These are phyloP conservation scores for Cadophora sp. DNA, from an alignment of 2,329 filamentous ascomycete species.

Conservation along the genomic window DNA sequence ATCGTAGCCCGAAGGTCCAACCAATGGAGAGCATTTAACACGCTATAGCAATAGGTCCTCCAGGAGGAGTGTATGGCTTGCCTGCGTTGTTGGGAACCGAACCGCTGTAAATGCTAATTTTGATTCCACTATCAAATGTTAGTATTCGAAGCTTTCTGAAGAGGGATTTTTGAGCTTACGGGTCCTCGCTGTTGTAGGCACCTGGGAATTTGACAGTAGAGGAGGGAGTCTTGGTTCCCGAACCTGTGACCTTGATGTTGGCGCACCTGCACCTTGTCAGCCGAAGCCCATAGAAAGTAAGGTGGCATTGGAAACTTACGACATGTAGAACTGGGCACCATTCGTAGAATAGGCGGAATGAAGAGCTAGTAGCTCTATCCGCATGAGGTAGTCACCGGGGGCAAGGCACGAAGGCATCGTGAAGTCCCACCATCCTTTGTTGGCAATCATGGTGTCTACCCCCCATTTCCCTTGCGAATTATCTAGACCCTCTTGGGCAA, in stretches of 20 bases:
- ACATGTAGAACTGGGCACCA: slow-evolving; percentile 36
- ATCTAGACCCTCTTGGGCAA: slow-evolving; percentile 49
- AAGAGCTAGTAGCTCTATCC: slow-evolving; percentile 58
- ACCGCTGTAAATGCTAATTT: slow-evolving; percentile 47
- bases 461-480: slow-evolving; percentile 35
- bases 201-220: slow-evolving; percentile 54
- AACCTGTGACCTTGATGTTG: slow-evolving; percentile 55
- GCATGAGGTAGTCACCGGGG: slow-evolving; percentile 60
- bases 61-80: slow-evolving; percentile 50
- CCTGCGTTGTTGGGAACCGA: slow-evolving; percentile 46
- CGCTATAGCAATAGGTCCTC: slow-evolving; percentile 47
- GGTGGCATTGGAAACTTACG: slow-evolving; percentile 36
- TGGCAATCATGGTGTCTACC: slow-evolving; percentile 40
- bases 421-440: slow-evolving; percentile 55
- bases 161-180: slow-evolving; percentile 46
- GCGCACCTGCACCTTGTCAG: slow-evolving; percentile 38
- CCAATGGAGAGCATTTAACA: slow-evolving; percentile 33
- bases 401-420: slow-evolving; percentile 58
- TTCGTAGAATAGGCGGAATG: slow-evolving; percentile 53
- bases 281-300: slow-evolving; percentile 45
- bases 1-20: not conserved
- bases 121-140: slow-evolving; percentile 43
- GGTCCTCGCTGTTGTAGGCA: slow-evolving; percentile 53
- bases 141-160: slow-evolving; percentile 4
- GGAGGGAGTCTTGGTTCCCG: slow-evolving; percentile 50